A percentile compares a stretch with the other conserved stretches of the same genome.
Conservation (phyloP, 352 stramenopile species). For the Halophytophthora polymorphica region DNA sequence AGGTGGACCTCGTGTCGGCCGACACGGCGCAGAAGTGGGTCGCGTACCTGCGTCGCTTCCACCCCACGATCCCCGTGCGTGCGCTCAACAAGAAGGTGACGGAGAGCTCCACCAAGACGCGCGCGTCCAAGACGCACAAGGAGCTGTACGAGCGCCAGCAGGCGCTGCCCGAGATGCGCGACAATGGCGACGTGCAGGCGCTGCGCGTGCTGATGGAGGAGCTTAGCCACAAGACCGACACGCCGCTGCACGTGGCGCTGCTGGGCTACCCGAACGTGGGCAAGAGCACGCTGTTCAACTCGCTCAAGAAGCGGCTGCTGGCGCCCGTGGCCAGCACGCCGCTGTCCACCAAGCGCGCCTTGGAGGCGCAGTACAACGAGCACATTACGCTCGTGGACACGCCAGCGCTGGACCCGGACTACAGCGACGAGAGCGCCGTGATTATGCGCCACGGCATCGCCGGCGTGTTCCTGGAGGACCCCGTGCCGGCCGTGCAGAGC, state of each 20-base stretch:
- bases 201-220: slow-evolving; percentile 96
- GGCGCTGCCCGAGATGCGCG: slow-evolving; percentile 58
- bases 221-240: slow-evolving; percentile 85
- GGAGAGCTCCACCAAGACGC: slow-evolving; percentile 88
- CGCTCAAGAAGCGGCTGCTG: slow-evolving; percentile 85
- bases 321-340: slow-evolving; percentile 46
- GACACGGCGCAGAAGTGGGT: slow-evolving; percentile 94
- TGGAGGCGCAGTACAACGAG: slow-evolving; percentile 95
- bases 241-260: slow-evolving; percentile 90
- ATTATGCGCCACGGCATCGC: slow-evolving; percentile 95
- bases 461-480: slow-evolving; percentile 92
- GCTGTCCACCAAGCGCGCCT: slow-evolving; percentile 68
- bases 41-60: slow-evolving; percentile 90
- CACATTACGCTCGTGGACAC: slow-evolving; percentile 96
- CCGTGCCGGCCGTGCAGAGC: slow-evolving; percentile 89
- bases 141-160: slow-evolving; percentile 72
- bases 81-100: slow-evolving; percentile 85
- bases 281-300: slow-evolving; percentile 96
- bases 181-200: slow-evolving; percentile 83
- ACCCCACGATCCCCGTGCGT: slow-evolving; percentile 92
- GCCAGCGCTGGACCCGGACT: slow-evolving; percentile 96
- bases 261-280: slow-evolving; percentile 98
- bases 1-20: slow-evolving; percentile 95
- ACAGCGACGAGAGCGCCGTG: slow-evolving; percentile 79
- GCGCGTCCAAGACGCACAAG: slow-evolving; percentile 55